Percentiles rank a stretch among this genome's conserved stretches.
Evolutionary conservation across 2,329 filamentous ascomycete species (phyloP).

Genomic region (Dactylellina parvicollis): DNA sequence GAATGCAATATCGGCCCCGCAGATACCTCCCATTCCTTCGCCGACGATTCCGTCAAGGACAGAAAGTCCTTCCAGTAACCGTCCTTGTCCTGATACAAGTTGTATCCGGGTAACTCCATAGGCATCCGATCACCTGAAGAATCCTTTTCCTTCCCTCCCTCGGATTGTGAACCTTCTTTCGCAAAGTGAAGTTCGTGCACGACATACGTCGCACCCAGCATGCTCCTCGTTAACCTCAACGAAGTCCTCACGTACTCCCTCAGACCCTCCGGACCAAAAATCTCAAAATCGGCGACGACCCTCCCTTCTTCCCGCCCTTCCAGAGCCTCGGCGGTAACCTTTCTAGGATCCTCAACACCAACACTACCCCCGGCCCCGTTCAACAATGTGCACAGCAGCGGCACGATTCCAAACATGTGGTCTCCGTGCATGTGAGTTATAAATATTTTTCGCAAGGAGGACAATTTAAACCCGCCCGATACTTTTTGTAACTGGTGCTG

Average conservation of each 20-base stretch:
- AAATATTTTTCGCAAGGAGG: conserved; percentile 55
- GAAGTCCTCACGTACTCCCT: conserved; percentile 55
- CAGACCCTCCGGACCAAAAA: conserved; percentile 56
- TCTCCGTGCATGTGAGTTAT: conserved; percentile 58
- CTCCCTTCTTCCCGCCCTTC: neutral
- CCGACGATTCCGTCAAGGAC: conserved; percentile 9
- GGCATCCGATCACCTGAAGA: conserved; percentile 13
- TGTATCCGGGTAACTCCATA: conserved; percentile 52
- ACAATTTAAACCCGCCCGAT: conserved; percentile 38
- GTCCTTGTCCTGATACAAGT: conserved; percentile 49
- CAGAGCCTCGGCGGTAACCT: conserved; percentile 5
- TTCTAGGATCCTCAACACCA: conserved; percentile 53
- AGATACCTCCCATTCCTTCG: conserved; percentile 53
- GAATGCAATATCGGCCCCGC: conserved; percentile 56
- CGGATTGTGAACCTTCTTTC: neutral
- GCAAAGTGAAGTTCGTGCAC: conserved; percentile 55
- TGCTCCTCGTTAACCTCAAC: conserved; percentile 52
- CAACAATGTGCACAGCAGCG: conserved; percentile 55
- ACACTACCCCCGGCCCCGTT: conserved; percentile 55
- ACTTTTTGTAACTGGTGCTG: conserved; percentile 56
- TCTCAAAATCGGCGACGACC: conserved; percentile 53
- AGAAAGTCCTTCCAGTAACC: conserved; percentile 55
- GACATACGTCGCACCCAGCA: conserved; percentile 53
- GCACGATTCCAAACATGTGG: conserved; percentile 56
- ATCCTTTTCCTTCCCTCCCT: conserved; percentile 15